Conservation (phyloP, 176 grass and related monocot genomes). For the Zizania latifolia region DNA sequence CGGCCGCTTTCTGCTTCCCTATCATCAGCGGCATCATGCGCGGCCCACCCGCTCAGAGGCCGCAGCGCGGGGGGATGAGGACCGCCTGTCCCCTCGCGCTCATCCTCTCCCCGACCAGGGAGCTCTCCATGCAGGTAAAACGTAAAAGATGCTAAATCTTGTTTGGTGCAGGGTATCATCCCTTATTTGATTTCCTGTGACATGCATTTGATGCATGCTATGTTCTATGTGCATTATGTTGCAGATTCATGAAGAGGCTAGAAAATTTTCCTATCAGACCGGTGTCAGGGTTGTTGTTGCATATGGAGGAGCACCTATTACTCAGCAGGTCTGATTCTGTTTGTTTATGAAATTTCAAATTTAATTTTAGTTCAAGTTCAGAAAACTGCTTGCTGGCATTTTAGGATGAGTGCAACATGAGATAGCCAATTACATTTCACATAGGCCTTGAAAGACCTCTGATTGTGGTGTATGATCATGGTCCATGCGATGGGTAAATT, state of each 20-base stretch:
- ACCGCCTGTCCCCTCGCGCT: constrained; percentile 59
- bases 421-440: neutral
- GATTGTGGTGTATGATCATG: neutral
- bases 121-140: constrained; percentile 94
- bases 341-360: neutral
- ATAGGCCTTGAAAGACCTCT: neutral
- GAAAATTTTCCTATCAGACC: constrained; percentile 88
- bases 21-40: constrained; percentile 89
- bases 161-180: too few species aligned
- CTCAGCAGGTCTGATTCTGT: constrained; percentile 57
- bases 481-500: neutral
- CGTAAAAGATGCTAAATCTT: neutral
- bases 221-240: neutral
- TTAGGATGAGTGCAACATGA: neutral
- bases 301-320: constrained; percentile 94
- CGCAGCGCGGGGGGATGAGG: constrained; percentile 39
- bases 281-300: constrained; percentile 90
- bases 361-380: neutral
- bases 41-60: constrained; percentile 25
- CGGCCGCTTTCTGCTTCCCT: constrained; percentile 91
- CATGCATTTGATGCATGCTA: too few species aligned
- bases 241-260: constrained; percentile 97
- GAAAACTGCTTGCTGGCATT: neutral
- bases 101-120: constrained; percentile 91
- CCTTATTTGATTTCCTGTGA: too few species aligned